phyloP scores from a whole-genome alignment of 305 asterid genomes.

The Petunia hybrid region DNA sequence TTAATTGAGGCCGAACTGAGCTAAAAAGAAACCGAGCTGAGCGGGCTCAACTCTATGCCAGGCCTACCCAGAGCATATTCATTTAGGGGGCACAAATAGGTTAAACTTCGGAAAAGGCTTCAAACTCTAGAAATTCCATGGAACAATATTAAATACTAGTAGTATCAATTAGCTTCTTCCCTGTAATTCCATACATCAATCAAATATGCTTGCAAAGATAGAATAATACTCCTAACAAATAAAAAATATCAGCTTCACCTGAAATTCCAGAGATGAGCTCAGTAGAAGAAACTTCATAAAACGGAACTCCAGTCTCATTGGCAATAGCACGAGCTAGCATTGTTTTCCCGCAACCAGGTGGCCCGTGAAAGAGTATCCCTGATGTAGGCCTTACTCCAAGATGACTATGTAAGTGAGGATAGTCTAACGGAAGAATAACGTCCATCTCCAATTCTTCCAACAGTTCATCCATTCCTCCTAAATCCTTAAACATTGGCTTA shows the following conservation, averaged over 20 bases:
- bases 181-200: conserved; percentile 84
- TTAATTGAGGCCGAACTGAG: no score
- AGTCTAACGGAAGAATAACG: conserved; percentile 70
- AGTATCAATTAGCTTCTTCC: conserved; percentile 36
- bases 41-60: no score
- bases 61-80: no score
- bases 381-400: conserved; percentile 78
- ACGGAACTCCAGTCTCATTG: conserved; percentile 80
- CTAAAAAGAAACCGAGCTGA: no score
- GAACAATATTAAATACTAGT: conserved; percentile 52
- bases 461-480: conserved; percentile 78
- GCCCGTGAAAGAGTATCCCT: conserved; percentile 87
- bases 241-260: conserved; percentile 50
- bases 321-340: conserved; percentile 95
- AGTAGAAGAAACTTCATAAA: conserved; percentile 84
- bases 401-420: conserved; percentile 59
- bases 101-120: neutral
- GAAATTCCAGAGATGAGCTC: conserved; percentile 94
- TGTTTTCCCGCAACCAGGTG: conserved; percentile 98
- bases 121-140: conserved; percentile 46
- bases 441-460: conserved; percentile 74
- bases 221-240: neutral
- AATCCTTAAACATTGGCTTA: conserved; percentile 70
- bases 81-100: no score
- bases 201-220: conserved; percentile 56